Evolutionary conservation across 257 asterid species (phyloP).

Genomic region (Ocimum tenuiflorum): DNA sequence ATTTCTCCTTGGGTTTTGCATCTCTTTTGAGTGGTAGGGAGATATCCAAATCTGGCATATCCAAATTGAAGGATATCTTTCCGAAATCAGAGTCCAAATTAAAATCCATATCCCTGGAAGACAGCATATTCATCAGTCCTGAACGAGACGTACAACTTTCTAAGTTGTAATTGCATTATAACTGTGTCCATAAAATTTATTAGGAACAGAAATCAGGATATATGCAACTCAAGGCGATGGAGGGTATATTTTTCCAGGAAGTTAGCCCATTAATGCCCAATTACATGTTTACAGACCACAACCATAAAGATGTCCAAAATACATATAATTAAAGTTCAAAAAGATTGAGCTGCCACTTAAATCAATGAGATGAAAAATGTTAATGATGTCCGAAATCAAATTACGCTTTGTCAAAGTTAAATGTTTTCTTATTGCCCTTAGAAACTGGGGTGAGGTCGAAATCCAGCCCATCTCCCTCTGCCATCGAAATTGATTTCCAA

Average conservation of each 20-base stretch:
- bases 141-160: conserved; percentile 9
- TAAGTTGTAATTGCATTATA: neutral
- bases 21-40: conserved; percentile 56
- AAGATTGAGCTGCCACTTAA: conserved; percentile 1
- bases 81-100: conserved; percentile 76
- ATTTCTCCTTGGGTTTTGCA: conserved; percentile 48
- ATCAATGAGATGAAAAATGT: conserved; percentile 18
- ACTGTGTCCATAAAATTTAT: neutral
- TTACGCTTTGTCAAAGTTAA: conserved; percentile 59
- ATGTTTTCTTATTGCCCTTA: conserved; percentile 65
- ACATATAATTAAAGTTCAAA: conserved; percentile 5
- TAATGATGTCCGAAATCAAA: conserved; percentile 17
- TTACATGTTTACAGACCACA: conserved; percentile 9
- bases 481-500: conserved; percentile 66
- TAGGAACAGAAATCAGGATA: conserved; percentile 4
- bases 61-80: conserved; percentile 71
- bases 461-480: conserved; percentile 57
- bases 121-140: conserved; percentile 22
- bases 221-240: conserved; percentile 3
- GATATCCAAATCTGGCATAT: conserved; percentile 71
- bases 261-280: conserved; percentile 5
- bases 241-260: neutral
- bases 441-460: conserved; percentile 64
- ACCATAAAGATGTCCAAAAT: neutral
- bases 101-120: conserved; percentile 82